A percentile compares a stretch with the other conserved stretches of the same genome.
Conservation (phyloP, 2,329 filamentous ascomycete species). For the Paecilomyces dactylethromorphus region DNA sequence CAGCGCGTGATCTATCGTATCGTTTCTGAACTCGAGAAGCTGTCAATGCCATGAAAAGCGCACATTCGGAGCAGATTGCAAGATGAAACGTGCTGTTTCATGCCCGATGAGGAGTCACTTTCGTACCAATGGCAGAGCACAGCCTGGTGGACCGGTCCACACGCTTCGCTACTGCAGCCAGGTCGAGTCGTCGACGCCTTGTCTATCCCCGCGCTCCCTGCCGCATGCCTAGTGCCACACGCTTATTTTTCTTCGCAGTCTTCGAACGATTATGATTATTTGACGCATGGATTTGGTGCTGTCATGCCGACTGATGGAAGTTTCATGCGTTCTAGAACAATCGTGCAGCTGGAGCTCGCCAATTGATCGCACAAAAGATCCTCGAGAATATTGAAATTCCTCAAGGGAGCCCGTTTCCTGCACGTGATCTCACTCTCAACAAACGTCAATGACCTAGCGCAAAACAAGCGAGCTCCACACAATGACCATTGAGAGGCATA, state of each 20-base stretch:
- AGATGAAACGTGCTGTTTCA: neutral
- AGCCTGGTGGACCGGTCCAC: neutral
- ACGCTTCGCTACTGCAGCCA: neutral
- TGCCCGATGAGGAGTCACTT: neutral
- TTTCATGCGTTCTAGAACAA: neutral
- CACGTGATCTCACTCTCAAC: neutral
- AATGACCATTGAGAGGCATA: neutral
- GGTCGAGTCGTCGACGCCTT: neutral
- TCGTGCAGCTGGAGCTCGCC: neutral
- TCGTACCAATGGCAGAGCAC: neutral
- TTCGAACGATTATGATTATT: neutral
- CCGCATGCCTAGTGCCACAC: neutral
- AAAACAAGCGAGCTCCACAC: neutral
- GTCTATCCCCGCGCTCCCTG: neutral
- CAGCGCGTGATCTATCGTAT: neutral
- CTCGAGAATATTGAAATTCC: neutral
- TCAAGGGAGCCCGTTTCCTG: neutral
- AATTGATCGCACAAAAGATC: neutral
- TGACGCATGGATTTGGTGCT: neutral
- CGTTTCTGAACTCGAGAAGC: neutral
- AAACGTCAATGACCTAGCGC: neutral
- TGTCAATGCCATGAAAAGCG: neutral
- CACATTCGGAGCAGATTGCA: neutral
- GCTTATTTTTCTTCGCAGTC: neutral
- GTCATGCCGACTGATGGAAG: neutral